phyloP scores from a whole-genome alignment of 1,139 yeast genomes.

The Saccharomyces hybrid region DNA sequence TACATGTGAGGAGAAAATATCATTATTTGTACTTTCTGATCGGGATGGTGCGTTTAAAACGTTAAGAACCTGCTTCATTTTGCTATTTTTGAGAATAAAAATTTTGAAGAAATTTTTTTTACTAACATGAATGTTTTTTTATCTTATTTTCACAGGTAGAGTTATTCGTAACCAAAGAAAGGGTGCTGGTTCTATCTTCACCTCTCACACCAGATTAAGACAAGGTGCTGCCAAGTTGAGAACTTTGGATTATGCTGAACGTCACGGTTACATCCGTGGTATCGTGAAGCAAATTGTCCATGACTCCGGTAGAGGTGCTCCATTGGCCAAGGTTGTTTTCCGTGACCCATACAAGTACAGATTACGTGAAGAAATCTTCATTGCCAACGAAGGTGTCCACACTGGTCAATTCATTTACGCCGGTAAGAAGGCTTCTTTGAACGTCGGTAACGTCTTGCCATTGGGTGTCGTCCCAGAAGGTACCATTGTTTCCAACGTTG shows the following conservation, averaged over 20 bases:
- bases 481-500: conserved; percentile 97
- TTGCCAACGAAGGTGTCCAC: conserved; percentile 99
- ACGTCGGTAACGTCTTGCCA: conserved; percentile 96
- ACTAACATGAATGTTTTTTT: conserved; percentile 8
- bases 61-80: not conserved
- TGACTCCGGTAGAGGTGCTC: conserved; percentile 99
- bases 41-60: not conserved
- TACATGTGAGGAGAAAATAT: no score
- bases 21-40: no score
- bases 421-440: conserved; percentile 96
- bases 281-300: conserved; percentile 96
- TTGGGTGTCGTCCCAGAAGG: conserved; percentile 98
- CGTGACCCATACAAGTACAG: conserved; percentile 99
- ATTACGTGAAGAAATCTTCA: conserved; percentile 96
- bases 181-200: conserved; percentile 99
- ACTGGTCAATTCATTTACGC: conserved; percentile 98
- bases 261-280: conserved; percentile 99
- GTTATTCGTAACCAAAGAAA: conserved; percentile 99
- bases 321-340: conserved; percentile 97
- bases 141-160: conserved; percentile 62
- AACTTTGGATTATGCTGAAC: conserved; percentile 98
- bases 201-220: conserved; percentile 99
- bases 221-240: conserved; percentile 99
- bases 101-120: conserved; percentile 11
- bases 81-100: not conserved